Evolutionary conservation across 2,329 filamentous ascomycete genomes (phyloP), one percentile per base, ranked within the genome.

Genomic region (Dactylellina sp.): DNA sequence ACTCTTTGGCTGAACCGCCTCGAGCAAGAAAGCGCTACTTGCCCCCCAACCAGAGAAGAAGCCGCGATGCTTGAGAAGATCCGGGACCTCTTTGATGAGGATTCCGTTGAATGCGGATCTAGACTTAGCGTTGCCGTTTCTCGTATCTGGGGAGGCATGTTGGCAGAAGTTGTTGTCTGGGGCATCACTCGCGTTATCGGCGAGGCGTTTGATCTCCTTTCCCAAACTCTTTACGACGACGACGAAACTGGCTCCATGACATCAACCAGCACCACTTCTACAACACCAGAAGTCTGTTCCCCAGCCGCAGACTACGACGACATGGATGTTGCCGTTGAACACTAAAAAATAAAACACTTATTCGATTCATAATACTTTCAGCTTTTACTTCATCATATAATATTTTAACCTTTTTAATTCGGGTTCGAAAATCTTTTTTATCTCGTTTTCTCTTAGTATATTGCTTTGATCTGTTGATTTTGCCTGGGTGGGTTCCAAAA

Each of bases 121-220:
- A 93, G 96, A 81, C 85, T 99, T 78, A 97, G 94, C 84, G 95
- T 93, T n/a, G 92, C 92, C 59, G 94, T 99, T 46, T 93, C 94
- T 76, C 89, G 92, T 79, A 88, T 98, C 49, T 99, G 95, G 95
- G 95, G 94, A 79, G 94, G 92, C 76, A 97, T 98, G 90, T 89
- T 98, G 77, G 95, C 98, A 80, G 95, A 97, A 83, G 95, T 98
- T 76, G 94, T 98, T 78, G 95, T 99, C 75, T 98, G 95, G 95
- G 95, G 95, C 93, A 94, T 96, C 80, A 94, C 92, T 78, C 93
- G 96, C 81, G 88, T 98, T 56, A 97, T 98, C 91, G 95, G 95
- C 79, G 95, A 98, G 83, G 93, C 95, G 59, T 98, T 99, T 87
- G 95, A 96, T 81, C 88, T 97, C 70, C 94, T 98, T 83, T 91